Base-by-base conservation (phyloP, 2,329 filamentous ascomycete species). In the Trichoderma endophyticum region DNA sequence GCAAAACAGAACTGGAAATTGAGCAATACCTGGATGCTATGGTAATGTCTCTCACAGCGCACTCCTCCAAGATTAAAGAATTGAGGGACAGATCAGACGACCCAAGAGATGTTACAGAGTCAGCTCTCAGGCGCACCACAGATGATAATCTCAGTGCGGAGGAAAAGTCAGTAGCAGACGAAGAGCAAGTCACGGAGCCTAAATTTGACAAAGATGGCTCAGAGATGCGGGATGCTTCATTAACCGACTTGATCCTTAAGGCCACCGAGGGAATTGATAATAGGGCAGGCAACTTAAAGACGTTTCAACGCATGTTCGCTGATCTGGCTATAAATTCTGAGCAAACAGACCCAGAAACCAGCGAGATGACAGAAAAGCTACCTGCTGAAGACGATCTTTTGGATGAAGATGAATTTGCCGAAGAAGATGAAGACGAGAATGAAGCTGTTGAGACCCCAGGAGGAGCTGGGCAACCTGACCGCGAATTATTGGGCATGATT, bases 401-500 rank as follows among this genome's bases (percentile, higher is more conserved):
- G n/a, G 24, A 73, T 7, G 69, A 71, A 21, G 54, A 64, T 26
- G 36, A 51, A 7, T 61, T 34, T 15, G 6, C 28, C 15, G 74
- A 73, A n/a, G 68, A 74, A n/a, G 67, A 72, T 8, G 69, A 30
- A 34, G 57, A 21, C 21, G 51, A 65, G 4, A 72, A 72, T 11
- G 73, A 75, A 15, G 56, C 39, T 26, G 28, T 26, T 6, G 66
- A 71, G 24, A 51, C 39, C 18, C 14, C 15, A 2, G 24, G 36
- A 57, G 39, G 56, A 60, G 21, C 32, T 14, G 66, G 56, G 24
- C 36, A 36, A 12, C 34, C 67, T 1, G 8, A 71, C 34, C 48
- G 59, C 2, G 82, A 86, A 3, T 77, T 95, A 1, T 82, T 94
- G 30, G 92, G 89, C 51, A 89, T 96, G 86, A 90, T 89, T 15